Base-by-base conservation (phyloP, 441 rosid species). In the Pelargonium citronellum region DNA sequence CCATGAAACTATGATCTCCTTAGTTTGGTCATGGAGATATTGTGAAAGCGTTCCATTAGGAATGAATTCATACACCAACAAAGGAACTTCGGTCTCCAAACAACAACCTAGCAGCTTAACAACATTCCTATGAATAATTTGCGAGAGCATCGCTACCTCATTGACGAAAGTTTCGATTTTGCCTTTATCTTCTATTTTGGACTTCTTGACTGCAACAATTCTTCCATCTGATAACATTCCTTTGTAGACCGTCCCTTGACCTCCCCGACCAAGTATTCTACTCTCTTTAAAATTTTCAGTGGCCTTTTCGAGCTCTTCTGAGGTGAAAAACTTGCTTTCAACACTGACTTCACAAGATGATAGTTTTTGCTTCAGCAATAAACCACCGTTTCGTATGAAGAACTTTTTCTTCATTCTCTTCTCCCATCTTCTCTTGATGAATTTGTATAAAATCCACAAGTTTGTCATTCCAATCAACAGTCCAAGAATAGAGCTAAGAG, bases 161-260 rank as follows among this genome's bases (percentile, higher is more conserved):
- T 55, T 55, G 9, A 55, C 17, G 61, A 55, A 16, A 4, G 17
- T 19, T 20, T 55, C 61, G 22, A 55, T 5, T 7, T 13, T 15
- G 13, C 24, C 24, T 55, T 55, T 0, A 16, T 16, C 9, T 9
- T 17, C 61, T 16, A 55, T 55, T 16, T 55, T 55, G 22, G 24
- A 55, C 61, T 16, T 55, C 24, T 55, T 55, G 2, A 55, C 61
- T 1, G 61, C 61, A 55, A 55, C 61, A 7, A 55, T 17, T 6
- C 24, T 16, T 8, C 61, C 61, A 16, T 55, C 11, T 1, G 61
- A 16, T 7, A 55, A 16, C 61, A 55, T 55, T 9, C 61, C 61
- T 55, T 55, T 55, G 61, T 55, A 53, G 57, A 49, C 57, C 3
- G 58, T 51, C 15, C 58, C 58, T n/a, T 51, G 20, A 5, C 58